phyloP scores from a whole-genome alignment of 163 green algal genomes.

The Coccomyxa subellipsoidea region DNA sequence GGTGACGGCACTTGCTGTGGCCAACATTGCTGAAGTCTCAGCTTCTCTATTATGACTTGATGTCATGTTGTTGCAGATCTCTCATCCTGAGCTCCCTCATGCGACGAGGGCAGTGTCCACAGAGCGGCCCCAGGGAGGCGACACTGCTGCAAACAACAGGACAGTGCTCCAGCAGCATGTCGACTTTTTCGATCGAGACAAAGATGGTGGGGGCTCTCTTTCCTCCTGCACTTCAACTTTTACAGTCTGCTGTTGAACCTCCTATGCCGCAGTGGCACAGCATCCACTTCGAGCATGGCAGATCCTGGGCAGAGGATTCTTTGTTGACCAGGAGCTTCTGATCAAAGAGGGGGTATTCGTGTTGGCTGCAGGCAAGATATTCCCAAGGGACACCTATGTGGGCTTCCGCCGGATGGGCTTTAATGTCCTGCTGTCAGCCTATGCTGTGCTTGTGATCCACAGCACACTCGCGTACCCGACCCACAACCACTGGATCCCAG shows the following conservation, averaged over 20 bases:
- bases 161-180: slow-evolving; percentile 24
- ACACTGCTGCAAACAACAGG: neutral
- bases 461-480: slow-evolving; percentile 36
- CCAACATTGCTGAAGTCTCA: too few species aligned
- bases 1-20: too few species aligned
- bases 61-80: neutral
- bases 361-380: neutral
- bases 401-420: slow-evolving; percentile 11
- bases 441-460: slow-evolving; percentile 41
- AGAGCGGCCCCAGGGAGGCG: neutral
- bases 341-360: neutral
- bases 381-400: neutral
- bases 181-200: slow-evolving; percentile 22
- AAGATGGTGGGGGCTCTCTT: slow-evolving; percentile 12
- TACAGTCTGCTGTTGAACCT: too few species aligned
- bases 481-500: slow-evolving; percentile 38
- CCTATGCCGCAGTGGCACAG: too few species aligned
- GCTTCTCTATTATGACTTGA: neutral
- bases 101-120: neutral
- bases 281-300: too few species aligned
- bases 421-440: slow-evolving; percentile 7
- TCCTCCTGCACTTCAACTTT: neutral
- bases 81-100: neutral
- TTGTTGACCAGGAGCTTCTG: too few species aligned
- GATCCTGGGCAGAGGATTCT: too few species aligned